Conservation (phyloP, 306 rosid species). For the Potentilla sterilis region DNA sequence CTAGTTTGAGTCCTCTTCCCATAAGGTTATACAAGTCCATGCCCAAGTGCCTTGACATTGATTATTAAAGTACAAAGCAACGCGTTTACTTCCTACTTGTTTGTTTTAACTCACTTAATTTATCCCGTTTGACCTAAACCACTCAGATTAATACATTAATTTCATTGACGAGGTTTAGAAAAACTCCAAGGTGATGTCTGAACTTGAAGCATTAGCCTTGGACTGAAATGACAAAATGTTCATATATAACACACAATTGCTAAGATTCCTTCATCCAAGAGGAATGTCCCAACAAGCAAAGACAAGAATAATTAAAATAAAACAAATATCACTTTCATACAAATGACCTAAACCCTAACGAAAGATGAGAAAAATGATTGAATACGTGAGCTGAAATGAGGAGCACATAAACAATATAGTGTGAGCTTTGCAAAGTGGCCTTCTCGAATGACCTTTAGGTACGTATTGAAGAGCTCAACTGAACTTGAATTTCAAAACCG, state of each 20-base stretch:
- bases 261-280: not conserved
- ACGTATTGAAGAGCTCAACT: not conserved
- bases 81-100: not conserved
- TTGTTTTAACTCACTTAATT: not conserved
- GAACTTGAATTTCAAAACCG: not conserved
- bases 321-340: not conserved
- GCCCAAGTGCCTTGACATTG: not conserved
- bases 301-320: not conserved
- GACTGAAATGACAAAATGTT: not conserved
- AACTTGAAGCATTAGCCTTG: not conserved
- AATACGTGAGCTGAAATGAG: not conserved
- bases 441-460: not conserved
- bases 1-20: not conserved
- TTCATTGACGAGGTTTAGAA: not conserved
- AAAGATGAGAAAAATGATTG: too few relatives aligned
- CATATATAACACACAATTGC: too few relatives aligned
- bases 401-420: not conserved
- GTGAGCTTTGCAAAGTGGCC: not conserved
- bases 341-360: not conserved
- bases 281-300: not conserved
- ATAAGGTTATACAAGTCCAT: not conserved
- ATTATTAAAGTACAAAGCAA: not conserved
- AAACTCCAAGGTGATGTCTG: not conserved
- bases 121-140: not conserved
- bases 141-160: not conserved